Percentiles rank a stretch among this genome's conserved stretches.
Evolutionary conservation across 2,329 filamentous ascomycete species (phyloP).

Genomic region (Epichloe glyceriae): DNA sequence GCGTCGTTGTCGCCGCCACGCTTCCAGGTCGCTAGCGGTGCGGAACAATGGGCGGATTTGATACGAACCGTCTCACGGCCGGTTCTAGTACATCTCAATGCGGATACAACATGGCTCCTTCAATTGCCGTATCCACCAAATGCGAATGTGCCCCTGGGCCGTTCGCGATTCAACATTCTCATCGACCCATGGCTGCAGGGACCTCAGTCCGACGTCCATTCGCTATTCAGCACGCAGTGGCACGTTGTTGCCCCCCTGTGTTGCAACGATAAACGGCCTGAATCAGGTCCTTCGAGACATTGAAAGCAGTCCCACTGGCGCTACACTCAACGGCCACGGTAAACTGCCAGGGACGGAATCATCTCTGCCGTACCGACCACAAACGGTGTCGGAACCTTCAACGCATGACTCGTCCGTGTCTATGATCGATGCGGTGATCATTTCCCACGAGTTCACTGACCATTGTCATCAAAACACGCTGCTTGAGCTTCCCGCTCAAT

Average conservation of each 20-base stretch:
- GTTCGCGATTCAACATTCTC: conserved; percentile 48
- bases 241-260: conserved; percentile 41
- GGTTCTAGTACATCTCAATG: conserved; percentile 51
- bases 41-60: conserved; percentile 9
- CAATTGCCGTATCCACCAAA: conserved; percentile 43
- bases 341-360: neutral
- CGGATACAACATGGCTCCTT: conserved; percentile 55
- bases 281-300: conserved; percentile 36
- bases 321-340: neutral
- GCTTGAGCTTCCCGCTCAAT: conserved; percentile 35
- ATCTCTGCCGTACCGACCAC: neutral
- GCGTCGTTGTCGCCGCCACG: neutral
- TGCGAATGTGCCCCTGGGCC: conserved; percentile 26
- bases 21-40: conserved; percentile 8
- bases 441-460: conserved; percentile 57
- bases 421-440: conserved; percentile 43
- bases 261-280: conserved; percentile 42
- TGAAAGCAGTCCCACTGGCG: conserved; percentile 19
- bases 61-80: conserved; percentile 15
- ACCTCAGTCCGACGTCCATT: conserved; percentile 47
- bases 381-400: conserved; percentile 4
- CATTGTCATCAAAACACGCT: conserved; percentile 53
- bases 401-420: conserved; percentile 8
- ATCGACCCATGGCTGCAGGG: conserved; percentile 54
- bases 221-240: conserved; percentile 54